Base-by-base conservation (phyloP, 2,329 filamentous ascomycete species). In the Apiospora sp. region DNA sequence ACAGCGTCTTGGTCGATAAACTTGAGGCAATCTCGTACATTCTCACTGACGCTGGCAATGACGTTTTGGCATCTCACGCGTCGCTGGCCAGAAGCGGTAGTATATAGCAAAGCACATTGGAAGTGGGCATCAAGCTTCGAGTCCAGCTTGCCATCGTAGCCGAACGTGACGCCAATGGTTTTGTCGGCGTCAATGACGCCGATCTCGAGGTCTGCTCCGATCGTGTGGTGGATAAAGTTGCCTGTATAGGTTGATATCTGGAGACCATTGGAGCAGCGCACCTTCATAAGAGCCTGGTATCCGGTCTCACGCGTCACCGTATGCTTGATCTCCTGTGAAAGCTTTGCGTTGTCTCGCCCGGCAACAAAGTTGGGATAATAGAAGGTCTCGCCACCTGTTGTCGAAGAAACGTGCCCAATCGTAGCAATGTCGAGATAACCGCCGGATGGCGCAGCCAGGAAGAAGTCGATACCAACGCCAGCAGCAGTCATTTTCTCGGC, bases 361-460 rank as follows among this genome's bases (percentile, higher is more conserved):
- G 93, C 91, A 73, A 98, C 92, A 85, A 98, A 99, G 82, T 98
- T 99, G 67, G 96, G 95, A 81, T 97, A 99, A 84, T 97, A 98
- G 83, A 95, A 99, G 0, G 92, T 94, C 82, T 99, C 96, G 75
- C 96, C 96, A 72, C 96, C 96, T n/a, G 94, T 97, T 43, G 93
- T 92, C 58, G 94, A 91, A 44, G 96, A 90, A 30, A 98, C 90
- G 82, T 98, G 93, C 93, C 92, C 94, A 77, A 98, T 93, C 3
- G 96, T 98, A 46, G 95, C 96, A 80, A 98, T 92, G 78, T 98
- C 96, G 67, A 98, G 89, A 82, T 98, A 98, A 22, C 93, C 94
- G 69, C 96, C 96, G 67, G 93, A 93, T 1, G 96, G 94, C 14
- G 96, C 92, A 30, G 95, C 95, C 77, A 99, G 87, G 86, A 99